Conservation (phyloP, 441 rosid species). For the Croton setiger region DNA sequence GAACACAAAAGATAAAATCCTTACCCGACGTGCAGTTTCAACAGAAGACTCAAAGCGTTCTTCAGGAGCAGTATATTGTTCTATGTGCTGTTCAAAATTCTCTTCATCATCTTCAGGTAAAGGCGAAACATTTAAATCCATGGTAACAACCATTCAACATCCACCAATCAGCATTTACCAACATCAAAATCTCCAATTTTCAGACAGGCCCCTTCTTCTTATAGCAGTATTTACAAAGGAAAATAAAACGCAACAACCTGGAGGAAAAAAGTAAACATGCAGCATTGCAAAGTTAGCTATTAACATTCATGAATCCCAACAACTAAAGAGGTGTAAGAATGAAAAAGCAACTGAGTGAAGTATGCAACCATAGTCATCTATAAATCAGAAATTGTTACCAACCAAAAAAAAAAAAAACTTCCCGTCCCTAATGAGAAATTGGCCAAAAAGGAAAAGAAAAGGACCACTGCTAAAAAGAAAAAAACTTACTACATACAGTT, state of each 20-base stretch:
- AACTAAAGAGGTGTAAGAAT: neutral
- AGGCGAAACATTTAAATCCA: slow-evolving; percentile 92
- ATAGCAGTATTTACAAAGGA: slow-evolving; percentile 8
- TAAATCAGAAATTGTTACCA: neutral
- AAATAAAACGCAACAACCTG: neutral
- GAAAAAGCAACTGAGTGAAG: neutral
- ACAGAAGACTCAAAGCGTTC: slow-evolving; percentile 68
- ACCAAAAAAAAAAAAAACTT: neutral
- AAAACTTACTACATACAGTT: neutral
- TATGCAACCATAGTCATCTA: neutral
- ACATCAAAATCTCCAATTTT: slow-evolving; percentile 24
- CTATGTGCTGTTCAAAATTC: slow-evolving; percentile 50
- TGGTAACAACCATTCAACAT: slow-evolving; percentile 73
- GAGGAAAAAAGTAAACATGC: neutral
- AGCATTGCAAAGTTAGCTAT: slow-evolving; percentile 3
- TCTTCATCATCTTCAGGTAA: slow-evolving; percentile 99
- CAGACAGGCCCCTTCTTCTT: slow-evolving; percentile 5
- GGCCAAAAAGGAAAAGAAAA: neutral
- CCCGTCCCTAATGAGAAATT: neutral
- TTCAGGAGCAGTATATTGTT: slow-evolving; percentile 42
- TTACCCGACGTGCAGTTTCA: slow-evolving; percentile 87
- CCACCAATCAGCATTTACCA: slow-evolving; percentile 35
- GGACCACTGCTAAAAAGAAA: neutral
- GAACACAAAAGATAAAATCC: slow-evolving; percentile 8
- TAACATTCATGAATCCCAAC: neutral